Evolutionary conservation across 257 asterid genomes (phyloP).

Genomic region (Solanum commersonii): DNA sequence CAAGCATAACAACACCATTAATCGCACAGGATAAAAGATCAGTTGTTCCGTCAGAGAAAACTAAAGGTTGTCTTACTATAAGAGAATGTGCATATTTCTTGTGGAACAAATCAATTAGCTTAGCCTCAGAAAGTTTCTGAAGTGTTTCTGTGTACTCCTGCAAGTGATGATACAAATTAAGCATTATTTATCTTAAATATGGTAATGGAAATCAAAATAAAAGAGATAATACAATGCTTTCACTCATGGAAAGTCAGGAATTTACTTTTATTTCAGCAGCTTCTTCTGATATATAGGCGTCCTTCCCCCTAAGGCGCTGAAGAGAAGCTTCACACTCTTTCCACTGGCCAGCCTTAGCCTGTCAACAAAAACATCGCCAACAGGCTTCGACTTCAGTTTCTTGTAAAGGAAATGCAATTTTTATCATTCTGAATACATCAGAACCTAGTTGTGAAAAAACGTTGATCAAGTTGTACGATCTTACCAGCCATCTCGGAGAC

Average conservation of each 20-base stretch:
- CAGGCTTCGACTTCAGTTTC: not conserved
- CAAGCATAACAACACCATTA: not conserved
- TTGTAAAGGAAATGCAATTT: not conserved
- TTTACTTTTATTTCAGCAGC: constrained; percentile 67
- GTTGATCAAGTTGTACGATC: not conserved
- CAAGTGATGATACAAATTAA: not conserved
- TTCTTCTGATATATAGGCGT: constrained; percentile 42
- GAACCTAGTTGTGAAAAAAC: not conserved
- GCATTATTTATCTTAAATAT: not conserved
- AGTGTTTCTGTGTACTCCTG: constrained; percentile 64
- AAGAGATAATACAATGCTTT: not conserved
- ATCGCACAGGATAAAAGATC: not conserved
- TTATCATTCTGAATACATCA: not conserved
- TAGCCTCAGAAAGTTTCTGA: constrained; percentile 35
- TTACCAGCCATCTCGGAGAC: constrained; percentile 95
- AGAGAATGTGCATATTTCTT: constrained; percentile 69
- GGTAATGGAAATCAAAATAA: not conserved
- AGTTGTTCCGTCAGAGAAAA: not conserved
- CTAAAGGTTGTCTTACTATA: constrained; percentile 26
- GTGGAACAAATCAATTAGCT: constrained; percentile 64
- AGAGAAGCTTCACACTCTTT: constrained; percentile 56
- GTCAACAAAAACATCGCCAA: not conserved
- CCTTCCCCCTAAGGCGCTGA: constrained; percentile 50
- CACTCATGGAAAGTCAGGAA: not conserved
- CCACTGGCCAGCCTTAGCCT: constrained; percentile 71